Conservation (phyloP, 1,284 basidiomycete genomes). For the Sanghuangporus weigelae region DNA sequence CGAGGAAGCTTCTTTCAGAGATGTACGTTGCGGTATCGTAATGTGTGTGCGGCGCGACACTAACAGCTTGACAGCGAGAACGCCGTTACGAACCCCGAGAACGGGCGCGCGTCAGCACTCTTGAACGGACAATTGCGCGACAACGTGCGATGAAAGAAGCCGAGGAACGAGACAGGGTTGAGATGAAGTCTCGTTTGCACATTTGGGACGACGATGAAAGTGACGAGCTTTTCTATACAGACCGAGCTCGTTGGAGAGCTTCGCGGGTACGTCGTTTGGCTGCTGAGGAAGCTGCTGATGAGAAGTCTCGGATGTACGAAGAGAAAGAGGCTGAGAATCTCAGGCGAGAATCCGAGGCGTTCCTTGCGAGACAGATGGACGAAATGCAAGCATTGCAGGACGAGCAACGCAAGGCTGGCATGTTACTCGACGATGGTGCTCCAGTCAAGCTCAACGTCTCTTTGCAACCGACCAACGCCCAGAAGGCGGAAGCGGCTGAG, state of each 20-base stretch:
- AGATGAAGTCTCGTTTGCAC: conserved; percentile 69
- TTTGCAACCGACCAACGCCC: conserved; percentile 40
- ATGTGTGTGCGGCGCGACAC: background rate
- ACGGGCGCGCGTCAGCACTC: conserved; percentile 62
- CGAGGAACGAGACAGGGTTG: conserved; percentile 66
- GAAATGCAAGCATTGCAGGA: conserved; percentile 85
- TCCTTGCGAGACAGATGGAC: conserved; percentile 85
- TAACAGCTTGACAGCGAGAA: conserved; percentile 56
- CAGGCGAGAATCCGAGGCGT: conserved; percentile 81
- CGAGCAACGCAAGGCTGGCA: conserved; percentile 81
- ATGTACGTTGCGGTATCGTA: conserved; percentile 49
- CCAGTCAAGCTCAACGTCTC: conserved; percentile 81
- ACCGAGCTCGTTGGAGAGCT: conserved; percentile 74
- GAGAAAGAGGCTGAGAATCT: conserved; percentile 80
- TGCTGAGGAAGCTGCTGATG: conserved; percentile 75
- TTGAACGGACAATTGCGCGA: conserved; percentile 70
- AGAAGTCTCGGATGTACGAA: conserved; percentile 76
- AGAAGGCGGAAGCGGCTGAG: conserved; percentile 47
- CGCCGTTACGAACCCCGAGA: conserved; percentile 79
- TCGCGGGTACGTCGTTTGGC: conserved; percentile 60
- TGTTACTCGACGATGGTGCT: conserved; percentile 86
- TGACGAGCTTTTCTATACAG: conserved; percentile 81
- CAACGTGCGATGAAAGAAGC: conserved; percentile 69
- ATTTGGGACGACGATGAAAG: conserved; percentile 90
- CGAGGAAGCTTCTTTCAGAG: conserved; percentile 77